phyloP scores from a whole-genome alignment of 495 filamentous ascomycete species.

The Halenospora varia region DNA sequence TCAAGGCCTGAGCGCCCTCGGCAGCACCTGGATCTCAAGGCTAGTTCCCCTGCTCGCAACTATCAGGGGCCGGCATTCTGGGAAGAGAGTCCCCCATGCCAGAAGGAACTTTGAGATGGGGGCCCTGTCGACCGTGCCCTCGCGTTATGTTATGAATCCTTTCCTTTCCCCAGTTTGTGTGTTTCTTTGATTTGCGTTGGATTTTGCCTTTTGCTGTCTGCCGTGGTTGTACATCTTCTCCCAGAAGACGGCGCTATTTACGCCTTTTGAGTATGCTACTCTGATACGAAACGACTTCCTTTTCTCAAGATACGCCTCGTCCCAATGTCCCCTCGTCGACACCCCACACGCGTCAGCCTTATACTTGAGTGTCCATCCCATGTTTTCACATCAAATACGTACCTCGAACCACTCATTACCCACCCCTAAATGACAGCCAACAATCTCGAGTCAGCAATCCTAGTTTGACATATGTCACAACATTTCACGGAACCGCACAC shows the following conservation, averaged over 20 bases:
- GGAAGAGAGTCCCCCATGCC: background rate
- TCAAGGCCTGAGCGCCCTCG: background rate
- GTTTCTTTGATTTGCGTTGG: background rate
- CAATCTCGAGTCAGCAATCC: background rate
- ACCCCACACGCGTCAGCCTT: slow-evolving; percentile 16
- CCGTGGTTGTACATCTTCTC: background rate
- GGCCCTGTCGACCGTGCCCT: background rate
- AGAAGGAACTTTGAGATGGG: background rate
- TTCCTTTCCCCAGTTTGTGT: background rate
- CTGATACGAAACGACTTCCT: slow-evolving; percentile 10
- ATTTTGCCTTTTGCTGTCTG: background rate
- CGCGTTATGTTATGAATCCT: background rate
- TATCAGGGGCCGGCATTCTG: background rate
- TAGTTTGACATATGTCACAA: background rate
- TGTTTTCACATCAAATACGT: background rate
- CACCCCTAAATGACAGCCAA: background rate
- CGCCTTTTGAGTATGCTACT: background rate
- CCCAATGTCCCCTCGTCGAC: slow-evolving; percentile 5
- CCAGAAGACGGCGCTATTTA: background rate
- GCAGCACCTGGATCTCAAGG: background rate
- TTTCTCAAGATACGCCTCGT: background rate
- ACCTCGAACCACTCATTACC: background rate
- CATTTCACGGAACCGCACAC: no score
- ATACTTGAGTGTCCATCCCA: background rate
- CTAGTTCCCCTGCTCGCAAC: background rate